Evolutionary conservation across 2,329 filamentous ascomycete species (phyloP).

Genomic region (Dactylellina sp.): DNA sequence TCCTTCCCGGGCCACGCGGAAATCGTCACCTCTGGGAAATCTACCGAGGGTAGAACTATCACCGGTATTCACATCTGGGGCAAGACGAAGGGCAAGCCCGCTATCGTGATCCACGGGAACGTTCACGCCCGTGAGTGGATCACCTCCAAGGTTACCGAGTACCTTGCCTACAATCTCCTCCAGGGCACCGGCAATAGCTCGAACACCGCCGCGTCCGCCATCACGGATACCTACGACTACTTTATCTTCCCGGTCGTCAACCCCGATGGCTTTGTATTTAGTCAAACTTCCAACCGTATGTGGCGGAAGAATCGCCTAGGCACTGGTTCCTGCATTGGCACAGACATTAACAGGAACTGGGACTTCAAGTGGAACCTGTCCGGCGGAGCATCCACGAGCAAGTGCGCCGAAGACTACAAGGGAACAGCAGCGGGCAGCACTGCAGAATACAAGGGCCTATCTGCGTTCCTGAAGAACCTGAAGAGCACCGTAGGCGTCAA

Average conservation of each 20-base stretch:
- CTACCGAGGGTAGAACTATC: constrained; percentile 66
- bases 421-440: constrained; percentile 66
- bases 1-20: constrained; percentile 67
- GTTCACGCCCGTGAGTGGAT: constrained; percentile 74
- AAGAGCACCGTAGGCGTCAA: constrained; percentile 59
- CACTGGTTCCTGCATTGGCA: constrained; percentile 66
- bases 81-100: constrained; percentile 62
- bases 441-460: constrained; percentile 69
- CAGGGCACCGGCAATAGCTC: constrained; percentile 64
- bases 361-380: constrained; percentile 67
- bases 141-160: constrained; percentile 68
- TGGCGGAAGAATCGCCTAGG: constrained; percentile 73
- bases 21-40: constrained; percentile 68
- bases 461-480: constrained; percentile 66
- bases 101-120: constrained; percentile 70
- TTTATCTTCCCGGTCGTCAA: constrained; percentile 75
- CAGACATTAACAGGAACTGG: constrained; percentile 74
- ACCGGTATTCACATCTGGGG: constrained; percentile 70
- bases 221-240: constrained; percentile 74
- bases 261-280: constrained; percentile 73
- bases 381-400: constrained; percentile 67
- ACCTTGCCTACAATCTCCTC: constrained; percentile 68
- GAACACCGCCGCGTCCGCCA: constrained; percentile 58
- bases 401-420: constrained; percentile 68
- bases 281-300: constrained; percentile 70